These are phyloP conservation scores for Solanum pinnatisectum DNA, from an alignment of 257 asterid species.

Conservation along the genomic window DNA sequence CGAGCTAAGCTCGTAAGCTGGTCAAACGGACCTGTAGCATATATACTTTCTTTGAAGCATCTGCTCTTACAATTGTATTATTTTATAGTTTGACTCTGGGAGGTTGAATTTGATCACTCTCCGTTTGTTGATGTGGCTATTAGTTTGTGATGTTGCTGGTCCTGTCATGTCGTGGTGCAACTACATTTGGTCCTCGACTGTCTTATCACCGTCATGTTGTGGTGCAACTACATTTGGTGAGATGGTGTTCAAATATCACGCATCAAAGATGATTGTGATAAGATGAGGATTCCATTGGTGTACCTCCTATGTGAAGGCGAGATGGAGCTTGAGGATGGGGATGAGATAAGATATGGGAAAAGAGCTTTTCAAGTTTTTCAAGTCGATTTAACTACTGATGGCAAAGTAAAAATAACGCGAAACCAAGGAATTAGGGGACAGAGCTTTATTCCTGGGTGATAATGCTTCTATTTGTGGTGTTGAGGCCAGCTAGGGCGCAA, in stretches of 20 bases:
- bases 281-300: neutral
- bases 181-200: no score
- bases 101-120: neutral
- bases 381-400: neutral
- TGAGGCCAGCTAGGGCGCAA: no score
- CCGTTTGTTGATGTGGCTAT: neutral
- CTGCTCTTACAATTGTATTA: neutral
- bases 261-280: neutral
- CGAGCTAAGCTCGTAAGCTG: no score
- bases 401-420: no score
- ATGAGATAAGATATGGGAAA: neutral
- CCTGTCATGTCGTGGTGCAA: neutral
- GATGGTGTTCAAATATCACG: neutral
- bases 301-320: neutral
- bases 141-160: neutral
- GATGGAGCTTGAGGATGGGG: neutral
- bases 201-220: no score
- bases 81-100: neutral
- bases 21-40: neutral
- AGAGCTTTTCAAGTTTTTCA: neutral
- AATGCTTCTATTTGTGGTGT: neutral
- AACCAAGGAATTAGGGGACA: no score
- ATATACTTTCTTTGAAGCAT: neutral
- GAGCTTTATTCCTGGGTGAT: neutral
- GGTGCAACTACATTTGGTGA: no score